Conservation (phyloP, 2,329 filamentous ascomycete genomes). For the Aspergillus fructus region DNA sequence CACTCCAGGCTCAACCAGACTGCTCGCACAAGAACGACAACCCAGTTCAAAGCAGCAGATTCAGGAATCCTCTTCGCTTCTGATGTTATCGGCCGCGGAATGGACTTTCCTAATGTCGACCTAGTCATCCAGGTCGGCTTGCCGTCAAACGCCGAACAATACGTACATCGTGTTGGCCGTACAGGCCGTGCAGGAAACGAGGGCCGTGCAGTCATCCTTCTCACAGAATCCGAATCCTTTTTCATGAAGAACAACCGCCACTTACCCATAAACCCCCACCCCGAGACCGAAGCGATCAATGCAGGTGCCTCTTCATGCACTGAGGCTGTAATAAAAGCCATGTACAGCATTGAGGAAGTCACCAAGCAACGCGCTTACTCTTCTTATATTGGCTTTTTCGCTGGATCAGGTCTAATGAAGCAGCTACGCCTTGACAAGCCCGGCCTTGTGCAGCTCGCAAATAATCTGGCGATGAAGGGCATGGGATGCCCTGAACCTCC, state of each 20-base stretch:
- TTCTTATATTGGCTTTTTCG: constrained; percentile 38
- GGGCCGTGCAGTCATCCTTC: constrained; percentile 54
- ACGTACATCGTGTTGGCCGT: constrained; percentile 56
- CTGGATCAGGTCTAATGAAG: constrained; percentile 31
- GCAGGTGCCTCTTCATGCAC: constrained; percentile 33
- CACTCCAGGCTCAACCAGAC: constrained; percentile 73
- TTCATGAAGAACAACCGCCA: constrained; percentile 51
- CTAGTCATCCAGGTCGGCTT: constrained; percentile 51
- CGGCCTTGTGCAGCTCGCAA: constrained; percentile 37
- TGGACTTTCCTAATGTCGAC: constrained; percentile 53
- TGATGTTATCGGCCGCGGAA: constrained; percentile 47
- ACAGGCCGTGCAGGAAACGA: constrained; percentile 61
- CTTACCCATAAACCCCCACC: constrained; percentile 52
- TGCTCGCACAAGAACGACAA: constrained; percentile 62
- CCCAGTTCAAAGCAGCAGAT: constrained; percentile 30
- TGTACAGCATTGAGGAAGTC: constrained; percentile 30
- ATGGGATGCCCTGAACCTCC: constrained; percentile 40
- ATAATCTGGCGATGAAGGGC: constrained; percentile 35
- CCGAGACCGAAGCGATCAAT: constrained; percentile 39
- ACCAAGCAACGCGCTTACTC: constrained; percentile 38
- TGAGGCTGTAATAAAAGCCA: constrained; percentile 27
- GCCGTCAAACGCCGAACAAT: constrained; percentile 51
- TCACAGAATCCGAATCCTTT: constrained; percentile 54
- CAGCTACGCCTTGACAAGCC: constrained; percentile 33
- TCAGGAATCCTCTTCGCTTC: constrained; percentile 54